phyloP scores from a whole-genome alignment of 768 basidiomycete genomes.

The Panaeolus papilionaceus region DNA sequence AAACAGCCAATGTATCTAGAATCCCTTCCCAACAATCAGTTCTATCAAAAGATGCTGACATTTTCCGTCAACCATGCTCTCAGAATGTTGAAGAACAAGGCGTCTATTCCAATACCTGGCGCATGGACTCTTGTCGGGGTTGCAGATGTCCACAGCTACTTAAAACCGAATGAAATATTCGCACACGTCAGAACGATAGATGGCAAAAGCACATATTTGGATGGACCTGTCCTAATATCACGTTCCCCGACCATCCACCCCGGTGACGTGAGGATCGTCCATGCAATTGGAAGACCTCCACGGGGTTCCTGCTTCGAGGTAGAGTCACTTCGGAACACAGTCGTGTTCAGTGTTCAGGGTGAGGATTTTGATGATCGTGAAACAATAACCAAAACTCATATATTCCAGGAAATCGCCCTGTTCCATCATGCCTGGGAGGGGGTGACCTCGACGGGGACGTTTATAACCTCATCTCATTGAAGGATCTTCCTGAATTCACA shows the following conservation, averaged over 20 bases:
- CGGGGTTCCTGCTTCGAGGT: slow-evolving; percentile 54
- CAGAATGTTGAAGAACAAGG: slow-evolving; percentile 66
- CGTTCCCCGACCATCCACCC: slow-evolving; percentile 75
- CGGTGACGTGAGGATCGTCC: slow-evolving; percentile 66
- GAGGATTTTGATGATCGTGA: slow-evolving; percentile 17
- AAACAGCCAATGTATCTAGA: slow-evolving; percentile 47
- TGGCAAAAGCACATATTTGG: slow-evolving; percentile 48
- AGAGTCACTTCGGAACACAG: slow-evolving; percentile 63
- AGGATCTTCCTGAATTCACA: slow-evolving; percentile 41
- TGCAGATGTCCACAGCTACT: slow-evolving; percentile 64
- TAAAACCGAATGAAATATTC: slow-evolving; percentile 64
- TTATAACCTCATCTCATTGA: slow-evolving; percentile 58
- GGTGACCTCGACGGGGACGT: slow-evolving; percentile 75
- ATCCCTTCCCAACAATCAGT: slow-evolving; percentile 44
- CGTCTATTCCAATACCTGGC: slow-evolving; percentile 69
- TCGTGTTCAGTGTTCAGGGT: slow-evolving; percentile 71
- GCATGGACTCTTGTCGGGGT: slow-evolving; percentile 77
- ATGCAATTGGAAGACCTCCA: slow-evolving; percentile 66
- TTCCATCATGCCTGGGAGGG: slow-evolving; percentile 69
- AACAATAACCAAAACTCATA: background rate
- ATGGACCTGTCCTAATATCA: slow-evolving; percentile 62
- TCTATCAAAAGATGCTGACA: slow-evolving; percentile 58
- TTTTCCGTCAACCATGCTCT: slow-evolving; percentile 68
- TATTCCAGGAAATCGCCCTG: slow-evolving; percentile 56
- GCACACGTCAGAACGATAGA: slow-evolving; percentile 56